Percentiles rank a stretch among this genome's conserved stretches.
These are phyloP conservation scores for Lactarius quietus DNA, from an alignment of 768 basidiomycete genomes.

Conservation along the genomic window DNA sequence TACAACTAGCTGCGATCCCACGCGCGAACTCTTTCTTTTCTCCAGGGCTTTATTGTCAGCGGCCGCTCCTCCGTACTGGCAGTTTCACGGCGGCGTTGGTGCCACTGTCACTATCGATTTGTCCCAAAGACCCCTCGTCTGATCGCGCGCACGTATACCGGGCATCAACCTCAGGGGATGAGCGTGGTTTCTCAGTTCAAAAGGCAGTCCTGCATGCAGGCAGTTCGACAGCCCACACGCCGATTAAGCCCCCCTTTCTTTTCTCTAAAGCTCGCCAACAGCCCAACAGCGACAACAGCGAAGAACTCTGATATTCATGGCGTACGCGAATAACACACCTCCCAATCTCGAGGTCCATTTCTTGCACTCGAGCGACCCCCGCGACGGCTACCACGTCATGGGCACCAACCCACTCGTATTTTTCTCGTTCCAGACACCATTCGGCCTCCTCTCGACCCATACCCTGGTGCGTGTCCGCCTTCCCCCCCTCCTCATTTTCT, in stretches of 20 bases:
- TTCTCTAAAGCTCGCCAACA: neutral
- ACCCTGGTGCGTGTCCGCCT: slow-evolving; percentile 44
- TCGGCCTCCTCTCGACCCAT: slow-evolving; percentile 36
- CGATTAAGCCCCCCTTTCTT: neutral
- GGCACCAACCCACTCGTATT: slow-evolving; percentile 57
- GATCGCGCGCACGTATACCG: neutral
- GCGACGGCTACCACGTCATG: slow-evolving; percentile 60
- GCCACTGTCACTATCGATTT: neutral
- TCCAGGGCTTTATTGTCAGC: neutral
- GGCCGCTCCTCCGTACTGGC: neutral
- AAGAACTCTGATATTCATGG: neutral
- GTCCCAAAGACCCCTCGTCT: neutral
- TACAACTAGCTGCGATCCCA: neutral
- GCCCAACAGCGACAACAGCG: neutral
- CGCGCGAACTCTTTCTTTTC: neutral
- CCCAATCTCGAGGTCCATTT: slow-evolving; percentile 47
- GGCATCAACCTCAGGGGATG: neutral
- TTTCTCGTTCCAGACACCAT: slow-evolving; percentile 63
- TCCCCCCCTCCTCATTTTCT: neutral
- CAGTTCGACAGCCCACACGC: neutral
- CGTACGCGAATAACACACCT: neutral
- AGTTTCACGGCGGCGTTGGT: neutral
- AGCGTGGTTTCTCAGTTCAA: slow-evolving; percentile 9
- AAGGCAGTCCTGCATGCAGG: neutral
- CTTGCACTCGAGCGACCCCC: slow-evolving; percentile 66